Base-by-base conservation (phyloP, 257 asterid species). In the Parsonsia alboflavescens region DNA sequence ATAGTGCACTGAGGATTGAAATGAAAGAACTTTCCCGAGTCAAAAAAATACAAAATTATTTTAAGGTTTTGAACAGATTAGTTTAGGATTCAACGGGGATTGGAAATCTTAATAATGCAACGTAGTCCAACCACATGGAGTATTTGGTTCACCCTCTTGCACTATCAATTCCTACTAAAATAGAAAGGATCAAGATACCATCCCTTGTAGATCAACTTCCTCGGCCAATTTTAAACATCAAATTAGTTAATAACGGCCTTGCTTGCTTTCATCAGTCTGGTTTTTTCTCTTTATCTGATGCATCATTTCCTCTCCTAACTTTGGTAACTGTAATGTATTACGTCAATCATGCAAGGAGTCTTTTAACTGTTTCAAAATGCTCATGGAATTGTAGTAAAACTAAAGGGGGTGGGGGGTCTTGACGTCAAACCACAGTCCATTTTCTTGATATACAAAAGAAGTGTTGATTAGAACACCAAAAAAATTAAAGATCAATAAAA, bases 141-240 rank as follows among this genome's bases (percentile, higher is more conserved):
- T 88, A 77, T 74, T 83, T 76, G 88, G 86, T 86, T 85, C 81
- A 88, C 77, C 88, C 78, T 82, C 84, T 86, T 46, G 74, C 75
- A 26, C 71, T 76, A 11, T 36, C 21, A 53, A 78, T 19, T 50
- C n/a, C 17, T 71, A 48, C 21, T 16, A 15, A 50, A 62, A 68
- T 65, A 26, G 65, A 73, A 44, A 78, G 71, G 53, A 16, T 24
- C 65, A 33, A 17, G 21, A 65, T 74, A 61, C n/a, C 19, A 22
- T 36, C 30, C 24, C 33, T 48, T 70, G 48, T 46, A 48, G 30
- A 21, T 65, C 36, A 42, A 50, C 44, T 53, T 57, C 48, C 70
- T 41, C 11, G 2, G 36, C 24, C 39, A 6, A 61, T 63, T 63
- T 63, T 24, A 63, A 22, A 62, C 42, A 6, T 33, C 46, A 63